These are phyloP conservation scores for Metschnikowia cubensis DNA, from an alignment of 805 yeast genomes.

Conservation along the genomic window DNA sequence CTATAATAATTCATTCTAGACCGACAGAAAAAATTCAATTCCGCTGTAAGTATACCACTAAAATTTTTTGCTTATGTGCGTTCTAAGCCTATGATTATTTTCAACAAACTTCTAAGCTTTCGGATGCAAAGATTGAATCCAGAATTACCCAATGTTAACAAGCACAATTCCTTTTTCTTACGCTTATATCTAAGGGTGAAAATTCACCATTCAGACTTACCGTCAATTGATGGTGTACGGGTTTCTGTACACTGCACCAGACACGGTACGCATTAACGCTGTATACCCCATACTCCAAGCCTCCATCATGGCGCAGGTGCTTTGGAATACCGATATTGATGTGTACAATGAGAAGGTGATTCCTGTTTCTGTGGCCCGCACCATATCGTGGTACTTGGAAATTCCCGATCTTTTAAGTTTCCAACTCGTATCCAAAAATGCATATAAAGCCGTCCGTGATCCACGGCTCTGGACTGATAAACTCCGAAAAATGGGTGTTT, in stretches of 20 bases:
- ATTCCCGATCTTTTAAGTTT: conserved; percentile 38
- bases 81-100: no score
- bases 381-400: conserved; percentile 31
- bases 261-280: not conserved
- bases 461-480: conserved; percentile 38
- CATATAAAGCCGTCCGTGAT: conserved; percentile 35
- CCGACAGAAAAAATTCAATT: no score
- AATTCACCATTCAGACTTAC: not conserved
- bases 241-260: not conserved
- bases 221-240: not conserved
- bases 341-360: conserved; percentile 36
- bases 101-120: no score
- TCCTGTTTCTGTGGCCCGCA: conserved; percentile 35
- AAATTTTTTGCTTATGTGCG: no score
- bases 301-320: conserved; percentile 37
- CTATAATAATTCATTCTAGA: no score
- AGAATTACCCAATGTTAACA: no score
- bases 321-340: conserved; percentile 45
- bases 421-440: conserved; percentile 35
- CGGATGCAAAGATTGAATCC: no score
- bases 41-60: no score
- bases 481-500: conserved; percentile 33
- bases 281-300: not conserved
- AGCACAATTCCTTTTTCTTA: no score
- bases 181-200: no score